Evolutionary conservation across 116 monocot species (phyloP).

Genomic region (Trichopus zeylanicus): DNA sequence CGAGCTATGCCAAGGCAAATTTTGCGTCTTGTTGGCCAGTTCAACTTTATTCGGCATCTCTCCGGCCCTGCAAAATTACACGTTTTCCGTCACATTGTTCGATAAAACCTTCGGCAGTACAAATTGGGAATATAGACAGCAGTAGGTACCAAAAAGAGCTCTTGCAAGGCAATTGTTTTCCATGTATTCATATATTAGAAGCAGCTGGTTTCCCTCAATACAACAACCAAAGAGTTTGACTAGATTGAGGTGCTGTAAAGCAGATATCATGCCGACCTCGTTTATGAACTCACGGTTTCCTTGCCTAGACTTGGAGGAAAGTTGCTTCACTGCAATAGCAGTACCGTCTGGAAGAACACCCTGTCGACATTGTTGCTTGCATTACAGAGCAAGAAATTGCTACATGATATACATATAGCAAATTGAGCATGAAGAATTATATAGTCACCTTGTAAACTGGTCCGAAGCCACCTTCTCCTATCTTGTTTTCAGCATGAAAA

Average conservation of each 20-base stretch:
- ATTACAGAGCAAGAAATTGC: neutral
- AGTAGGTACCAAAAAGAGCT: conserved; percentile 39
- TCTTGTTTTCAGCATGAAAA: conserved; percentile 30
- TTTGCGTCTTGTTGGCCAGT: conserved; percentile 41
- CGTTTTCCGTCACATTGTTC: neutral
- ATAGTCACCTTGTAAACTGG: conserved; percentile 24
- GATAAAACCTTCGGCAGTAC: neutral
- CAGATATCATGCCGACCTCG: conserved; percentile 57
- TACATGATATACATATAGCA: no score
- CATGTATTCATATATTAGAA: conserved; percentile 49
- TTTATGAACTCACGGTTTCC: conserved; percentile 66
- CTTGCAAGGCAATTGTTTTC: conserved; percentile 53
- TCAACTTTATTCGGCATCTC: conserved; percentile 17
- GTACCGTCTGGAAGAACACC: conserved; percentile 34
- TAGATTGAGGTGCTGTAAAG: conserved; percentile 51
- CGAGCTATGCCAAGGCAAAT: conserved; percentile 52
- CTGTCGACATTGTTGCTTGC: conserved; percentile 5
- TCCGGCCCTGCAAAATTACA: conserved; percentile 25
- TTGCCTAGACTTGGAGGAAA: conserved; percentile 53
- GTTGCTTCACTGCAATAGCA: conserved; percentile 39
- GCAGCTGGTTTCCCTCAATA: conserved; percentile 35
- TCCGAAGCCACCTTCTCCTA: conserved; percentile 47
- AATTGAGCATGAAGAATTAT: conserved; percentile 12
- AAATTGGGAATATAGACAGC: neutral
- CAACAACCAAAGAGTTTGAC: conserved; percentile 53